Evolutionary conservation across 805 yeast species (phyloP).

Genomic region (Tetrapisispora phaffii): DNA sequence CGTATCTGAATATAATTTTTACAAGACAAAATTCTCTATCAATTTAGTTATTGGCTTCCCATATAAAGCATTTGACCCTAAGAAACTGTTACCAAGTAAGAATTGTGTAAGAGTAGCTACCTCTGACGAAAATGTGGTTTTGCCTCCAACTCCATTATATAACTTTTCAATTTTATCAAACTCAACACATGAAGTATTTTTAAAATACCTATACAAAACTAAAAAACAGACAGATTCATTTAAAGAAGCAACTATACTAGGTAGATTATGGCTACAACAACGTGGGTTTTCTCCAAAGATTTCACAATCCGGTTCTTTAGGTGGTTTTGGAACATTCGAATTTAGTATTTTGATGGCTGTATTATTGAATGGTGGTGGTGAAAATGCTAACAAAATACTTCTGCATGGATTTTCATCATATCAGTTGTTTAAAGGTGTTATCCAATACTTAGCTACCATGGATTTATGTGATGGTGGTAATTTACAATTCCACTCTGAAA

Average conservation of each 20-base stretch:
- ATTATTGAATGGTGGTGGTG: conserved; percentile 73
- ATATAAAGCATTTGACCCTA: conserved; percentile 56
- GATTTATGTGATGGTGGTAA: conserved; percentile 58
- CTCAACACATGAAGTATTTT: conserved; percentile 55
- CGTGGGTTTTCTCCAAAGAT: conserved; percentile 64
- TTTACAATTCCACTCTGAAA: conserved; percentile 50
- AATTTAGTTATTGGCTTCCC: conserved; percentile 69
- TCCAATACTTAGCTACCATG: conserved; percentile 71
- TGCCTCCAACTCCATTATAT: conserved; percentile 61
- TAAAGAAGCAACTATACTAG: conserved; percentile 77
- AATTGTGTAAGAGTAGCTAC: conserved; percentile 71
- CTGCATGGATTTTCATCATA: conserved; percentile 85
- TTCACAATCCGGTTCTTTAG: conserved; percentile 39
- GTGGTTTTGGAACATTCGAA: conserved; percentile 90
- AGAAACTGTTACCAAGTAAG: conserved; percentile 68
- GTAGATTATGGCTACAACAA: conserved; percentile 84
- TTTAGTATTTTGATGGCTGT: conserved; percentile 75
- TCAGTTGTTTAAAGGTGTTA: conserved; percentile 83
- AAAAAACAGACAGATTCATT: conserved; percentile 72
- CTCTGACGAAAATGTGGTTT: conserved; percentile 41
- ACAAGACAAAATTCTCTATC: conserved; percentile 60
- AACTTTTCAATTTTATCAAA: conserved; percentile 72
- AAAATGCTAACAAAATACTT: conserved; percentile 62
- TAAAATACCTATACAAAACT: conserved; percentile 66
- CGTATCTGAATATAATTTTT: conserved; percentile 43